Percentiles rank a stretch among this genome's conserved stretches.
phyloP scores from a whole-genome alignment of 106 monocot species.

The Dendrobium officinale region DNA sequence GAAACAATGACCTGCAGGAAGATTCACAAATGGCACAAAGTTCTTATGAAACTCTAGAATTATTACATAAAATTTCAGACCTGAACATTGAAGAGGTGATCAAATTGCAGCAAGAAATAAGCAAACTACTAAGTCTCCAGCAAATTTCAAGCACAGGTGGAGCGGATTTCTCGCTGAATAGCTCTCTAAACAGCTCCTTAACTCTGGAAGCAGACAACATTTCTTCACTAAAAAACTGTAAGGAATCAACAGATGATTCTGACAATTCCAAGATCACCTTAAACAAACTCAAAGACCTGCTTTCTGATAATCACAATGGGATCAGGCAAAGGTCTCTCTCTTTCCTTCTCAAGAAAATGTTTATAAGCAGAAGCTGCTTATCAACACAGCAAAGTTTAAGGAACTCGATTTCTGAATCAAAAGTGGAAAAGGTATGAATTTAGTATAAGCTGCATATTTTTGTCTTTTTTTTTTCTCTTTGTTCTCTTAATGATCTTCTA shows the following conservation, averaged over 20 bases:
- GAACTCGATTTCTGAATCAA: slow-evolving; percentile 17
- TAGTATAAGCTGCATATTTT: not conserved
- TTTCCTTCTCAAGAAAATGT: slow-evolving; percentile 19
- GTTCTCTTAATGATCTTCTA: not conserved
- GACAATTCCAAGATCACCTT: not conserved
- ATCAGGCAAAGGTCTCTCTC: slow-evolving; percentile 6
- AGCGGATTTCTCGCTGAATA: not conserved
- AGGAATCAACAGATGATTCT: not conserved
- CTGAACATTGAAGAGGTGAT: slow-evolving; percentile 8
- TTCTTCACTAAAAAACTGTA: not conserved
- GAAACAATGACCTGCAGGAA: slow-evolving; percentile 5
- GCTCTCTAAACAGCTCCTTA: not conserved
- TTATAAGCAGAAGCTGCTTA: slow-evolving; percentile 14
- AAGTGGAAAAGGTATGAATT: slow-evolving; percentile 8
- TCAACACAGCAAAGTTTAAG: slow-evolving; percentile 9
- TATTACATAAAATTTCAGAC: slow-evolving; percentile 1
- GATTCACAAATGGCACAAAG: not conserved
- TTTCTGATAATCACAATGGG: not conserved
- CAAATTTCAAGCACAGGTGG: not conserved
- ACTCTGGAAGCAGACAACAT: not conserved
- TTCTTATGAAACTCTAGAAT: not conserved
- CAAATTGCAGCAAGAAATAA: not conserved
- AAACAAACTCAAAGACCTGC: not conserved
- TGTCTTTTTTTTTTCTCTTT: not conserved
- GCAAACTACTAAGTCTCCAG: not conserved